phyloP scores from a whole-genome alignment of 2,329 filamentous ascomycete species.

The Phaeosphaeria sp. region DNA sequence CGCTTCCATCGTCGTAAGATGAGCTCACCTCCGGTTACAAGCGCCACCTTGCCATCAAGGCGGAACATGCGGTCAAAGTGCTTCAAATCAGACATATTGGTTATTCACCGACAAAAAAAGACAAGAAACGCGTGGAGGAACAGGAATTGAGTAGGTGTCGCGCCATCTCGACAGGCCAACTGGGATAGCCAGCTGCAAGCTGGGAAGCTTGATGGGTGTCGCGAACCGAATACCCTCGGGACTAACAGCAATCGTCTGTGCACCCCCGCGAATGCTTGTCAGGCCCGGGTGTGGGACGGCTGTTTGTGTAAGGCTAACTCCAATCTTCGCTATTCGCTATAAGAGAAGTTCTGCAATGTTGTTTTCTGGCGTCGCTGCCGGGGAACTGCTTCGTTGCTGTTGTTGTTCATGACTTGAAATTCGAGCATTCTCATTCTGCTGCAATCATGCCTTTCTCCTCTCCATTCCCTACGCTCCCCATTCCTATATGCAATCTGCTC shows the following conservation, averaged over 20 bases:
- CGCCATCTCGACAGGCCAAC: conserved; percentile 18
- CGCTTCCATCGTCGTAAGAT: background rate
- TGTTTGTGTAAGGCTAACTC: conserved; percentile 17
- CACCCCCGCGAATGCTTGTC: conserved; percentile 18
- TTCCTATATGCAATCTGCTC: conserved; percentile 54
- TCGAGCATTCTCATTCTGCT: conserved; percentile 2
- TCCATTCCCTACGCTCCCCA: conserved; percentile 50
- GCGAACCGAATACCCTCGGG: conserved; percentile 36
- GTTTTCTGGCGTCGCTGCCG: conserved; percentile 1
- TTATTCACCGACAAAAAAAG: conserved; percentile 8
- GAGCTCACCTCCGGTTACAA: conserved; percentile 44
- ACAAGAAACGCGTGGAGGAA: background rate
- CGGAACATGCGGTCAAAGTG: conserved; percentile 45
- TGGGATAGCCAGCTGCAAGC: conserved; percentile 15
- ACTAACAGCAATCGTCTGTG: conserved; percentile 20
- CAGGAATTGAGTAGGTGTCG: background rate
- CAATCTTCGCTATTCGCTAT: conserved; percentile 14
- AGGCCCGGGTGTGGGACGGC: conserved; percentile 24
- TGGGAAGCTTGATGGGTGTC: conserved; percentile 19
- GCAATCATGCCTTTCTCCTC: conserved; percentile 52
- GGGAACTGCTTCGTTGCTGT: conserved; percentile 3
- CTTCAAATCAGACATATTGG: conserved; percentile 40
- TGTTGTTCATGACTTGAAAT: background rate
- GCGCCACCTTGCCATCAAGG: conserved; percentile 46
- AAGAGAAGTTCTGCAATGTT: conserved; percentile 14